phyloP scores from a whole-genome alignment of 2,329 filamentous ascomycete species.

The Pyrenophora teres region DNA sequence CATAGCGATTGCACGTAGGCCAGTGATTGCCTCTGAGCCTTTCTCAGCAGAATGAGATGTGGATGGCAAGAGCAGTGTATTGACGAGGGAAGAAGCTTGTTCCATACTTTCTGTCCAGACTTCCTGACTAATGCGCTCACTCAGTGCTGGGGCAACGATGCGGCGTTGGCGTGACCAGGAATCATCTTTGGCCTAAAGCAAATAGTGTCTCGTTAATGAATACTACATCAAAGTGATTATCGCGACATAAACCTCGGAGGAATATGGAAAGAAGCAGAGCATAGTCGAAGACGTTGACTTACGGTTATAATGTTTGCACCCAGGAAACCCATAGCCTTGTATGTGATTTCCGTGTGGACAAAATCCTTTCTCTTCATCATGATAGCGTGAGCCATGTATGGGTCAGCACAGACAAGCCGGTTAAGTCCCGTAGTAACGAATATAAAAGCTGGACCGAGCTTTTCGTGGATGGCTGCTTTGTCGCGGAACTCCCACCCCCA shows the following conservation, averaged over 20 bases:
- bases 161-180: slow-evolving; percentile 15
- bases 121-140: slow-evolving; percentile 15
- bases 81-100: slow-evolving; percentile 8
- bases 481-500: slow-evolving; percentile 24
- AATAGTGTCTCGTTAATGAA: too few species aligned
- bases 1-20: slow-evolving; percentile 7
- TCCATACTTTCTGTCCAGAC: slow-evolving; percentile 13
- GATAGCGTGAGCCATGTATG: slow-evolving; percentile 1
- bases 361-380: slow-evolving; percentile 6
- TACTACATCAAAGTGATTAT: too few species aligned
- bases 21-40: background rate
- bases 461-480: slow-evolving; percentile 9
- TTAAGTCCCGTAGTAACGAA: slow-evolving; percentile 20
- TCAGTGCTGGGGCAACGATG: slow-evolving; percentile 16
- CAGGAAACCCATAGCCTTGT: background rate
- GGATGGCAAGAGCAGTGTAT: background rate
- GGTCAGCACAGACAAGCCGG: slow-evolving; percentile 8
- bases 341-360: slow-evolving; percentile 2
- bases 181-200: slow-evolving; percentile 2
- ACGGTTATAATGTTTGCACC: slow-evolving; percentile 1
- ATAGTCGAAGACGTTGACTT: background rate
- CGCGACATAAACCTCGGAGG: too few species aligned
- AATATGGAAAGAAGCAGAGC: too few species aligned
- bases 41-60: background rate
- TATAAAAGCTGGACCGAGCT: slow-evolving; percentile 20